Evolutionary conservation across 768 basidiomycete species (phyloP).

Genomic region (Lentinula guzmanii): DNA sequence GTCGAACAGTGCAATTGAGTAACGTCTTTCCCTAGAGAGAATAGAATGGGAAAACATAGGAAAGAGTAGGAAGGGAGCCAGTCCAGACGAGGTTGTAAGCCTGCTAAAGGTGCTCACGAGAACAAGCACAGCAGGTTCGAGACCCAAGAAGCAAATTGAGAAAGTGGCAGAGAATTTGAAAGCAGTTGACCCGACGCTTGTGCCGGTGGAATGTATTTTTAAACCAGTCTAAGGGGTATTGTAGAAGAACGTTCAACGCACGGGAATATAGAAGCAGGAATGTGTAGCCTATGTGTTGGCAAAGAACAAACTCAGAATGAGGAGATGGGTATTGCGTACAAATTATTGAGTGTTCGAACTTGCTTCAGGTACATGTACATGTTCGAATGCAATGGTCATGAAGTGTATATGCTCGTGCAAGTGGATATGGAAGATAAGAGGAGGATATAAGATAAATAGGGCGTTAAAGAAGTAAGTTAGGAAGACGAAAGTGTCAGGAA

Average conservation of each 20-base stretch:
- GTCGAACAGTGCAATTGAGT: too few relatives aligned
- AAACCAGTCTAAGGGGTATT: neutral
- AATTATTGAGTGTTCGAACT: neutral
- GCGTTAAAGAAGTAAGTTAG: neutral
- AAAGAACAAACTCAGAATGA: neutral
- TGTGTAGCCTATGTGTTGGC: neutral
- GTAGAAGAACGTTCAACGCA: neutral
- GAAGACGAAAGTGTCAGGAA: neutral
- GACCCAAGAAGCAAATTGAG: too few relatives aligned
- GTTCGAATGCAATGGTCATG: slow-evolving; percentile 1
- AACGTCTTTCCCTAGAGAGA: too few relatives aligned
- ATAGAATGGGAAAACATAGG: too few relatives aligned
- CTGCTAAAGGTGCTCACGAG: too few relatives aligned
- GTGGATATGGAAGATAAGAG: neutral
- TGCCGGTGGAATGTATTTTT: too few relatives aligned
- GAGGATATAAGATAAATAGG: neutral
- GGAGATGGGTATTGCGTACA: neutral
- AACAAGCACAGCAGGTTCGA: too few relatives aligned
- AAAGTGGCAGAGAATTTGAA: too few relatives aligned
- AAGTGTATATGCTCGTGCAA: slow-evolving; percentile 1
- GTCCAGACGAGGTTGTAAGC: too few relatives aligned
- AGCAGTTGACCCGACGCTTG: too few relatives aligned
- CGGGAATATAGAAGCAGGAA: neutral
- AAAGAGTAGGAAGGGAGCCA: too few relatives aligned
- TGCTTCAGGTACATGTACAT: slow-evolving; percentile 4